phyloP scores from a whole-genome alignment of 2,329 filamentous ascomycete species.

The Sclerotinia glacialis region DNA sequence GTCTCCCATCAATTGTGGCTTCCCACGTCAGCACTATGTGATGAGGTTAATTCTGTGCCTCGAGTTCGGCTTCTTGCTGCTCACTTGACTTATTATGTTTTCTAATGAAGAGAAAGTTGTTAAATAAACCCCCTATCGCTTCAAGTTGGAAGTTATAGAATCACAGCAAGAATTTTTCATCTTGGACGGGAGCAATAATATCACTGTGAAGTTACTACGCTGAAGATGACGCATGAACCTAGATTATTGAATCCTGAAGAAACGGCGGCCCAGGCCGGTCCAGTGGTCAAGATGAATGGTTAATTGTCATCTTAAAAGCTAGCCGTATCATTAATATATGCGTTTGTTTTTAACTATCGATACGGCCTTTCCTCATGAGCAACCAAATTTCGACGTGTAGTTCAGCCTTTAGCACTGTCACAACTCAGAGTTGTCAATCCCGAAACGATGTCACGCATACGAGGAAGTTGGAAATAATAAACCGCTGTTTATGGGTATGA shows the following conservation, averaged over 20 bases:
- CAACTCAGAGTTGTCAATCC: too few species aligned
- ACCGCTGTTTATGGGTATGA: too few species aligned
- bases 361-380: not conserved
- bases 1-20: too few species aligned
- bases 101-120: not conserved
- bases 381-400: too few species aligned
- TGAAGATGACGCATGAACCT: not conserved
- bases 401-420: too few species aligned
- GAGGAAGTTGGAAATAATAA: too few species aligned
- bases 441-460: too few species aligned
- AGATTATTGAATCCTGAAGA: not conserved
- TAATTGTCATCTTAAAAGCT: not conserved
- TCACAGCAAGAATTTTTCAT: conserved; percentile 9
- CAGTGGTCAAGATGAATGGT: not conserved
- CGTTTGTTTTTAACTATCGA: not conserved
- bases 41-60: conserved; percentile 2
- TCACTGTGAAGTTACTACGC: not conserved
- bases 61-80: not conserved
- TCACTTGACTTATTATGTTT: not conserved
- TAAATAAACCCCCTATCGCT: not conserved
- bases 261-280: not conserved
- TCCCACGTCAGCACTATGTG: not conserved
- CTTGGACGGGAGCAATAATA: not conserved
- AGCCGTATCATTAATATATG: fast-evolving
- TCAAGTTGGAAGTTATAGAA: conserved; percentile 12